Base-by-base conservation (phyloP, 805 yeast genomes). In the Pichia paraexigua region DNA sequence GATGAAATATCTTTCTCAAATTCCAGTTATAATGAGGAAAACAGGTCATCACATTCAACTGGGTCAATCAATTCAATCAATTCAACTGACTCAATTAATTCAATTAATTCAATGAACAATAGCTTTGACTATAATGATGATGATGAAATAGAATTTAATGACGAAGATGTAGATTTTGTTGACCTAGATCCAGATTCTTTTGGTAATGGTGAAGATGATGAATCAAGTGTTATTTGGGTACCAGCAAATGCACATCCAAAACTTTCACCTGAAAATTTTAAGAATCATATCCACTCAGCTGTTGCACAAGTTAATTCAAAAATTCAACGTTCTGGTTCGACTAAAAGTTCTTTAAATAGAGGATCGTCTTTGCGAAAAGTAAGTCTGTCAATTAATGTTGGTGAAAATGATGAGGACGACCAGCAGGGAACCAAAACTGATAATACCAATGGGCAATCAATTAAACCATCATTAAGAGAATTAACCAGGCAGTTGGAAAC, bases 231-330 rank as follows among this genome's bases (percentile, higher is more conserved):
- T 32, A 71, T 92, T 49, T 92, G 99, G 99, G 97, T 94, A 1
- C 98, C 98, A 0, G 99, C 98, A 2, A 82, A 80, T 56, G 75
- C 89, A 40, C 99, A 94, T 65, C 98, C 98, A 1, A 92, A 87
- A 60, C 78, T 92, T n/a, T 91, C 95, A 25, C 98, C 98, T 2
- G 95, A 87, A 60, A 88, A 87, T 60, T 85, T 82, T 69, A 72
- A 82, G 56, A 77, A 76, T 57, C 85, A 85, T 62, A 82, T 86
- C 44, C 83, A 83, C 52, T 65, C 70, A 27, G 74, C 79, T n/a
- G 80, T 78, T 5, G 76, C 74, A 53, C 81, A 77, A 55, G 39
- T 44, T 35, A 67, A 77, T 54, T 73, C 75, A 49, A 70, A 74
- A 45, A 55, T 66, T 48, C 60, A 63, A 50, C 52, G 66, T 24